These are phyloP conservation scores for Lepidium campestre DNA, from an alignment of 441 rosid species.

Conservation along the genomic window DNA sequence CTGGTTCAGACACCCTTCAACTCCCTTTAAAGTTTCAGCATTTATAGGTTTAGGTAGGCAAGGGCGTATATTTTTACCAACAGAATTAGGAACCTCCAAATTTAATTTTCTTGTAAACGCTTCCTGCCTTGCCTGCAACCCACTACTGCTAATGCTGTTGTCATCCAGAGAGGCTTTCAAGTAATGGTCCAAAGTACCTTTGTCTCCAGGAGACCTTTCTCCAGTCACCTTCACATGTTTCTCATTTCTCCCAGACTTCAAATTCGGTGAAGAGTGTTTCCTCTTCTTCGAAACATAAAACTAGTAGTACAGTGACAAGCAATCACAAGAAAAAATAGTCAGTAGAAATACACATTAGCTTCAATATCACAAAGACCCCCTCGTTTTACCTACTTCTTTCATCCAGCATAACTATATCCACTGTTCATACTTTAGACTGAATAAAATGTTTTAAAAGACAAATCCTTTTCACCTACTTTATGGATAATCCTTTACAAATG, in stretches of 20 bases:
- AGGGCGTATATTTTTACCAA: slow-evolving; percentile 28
- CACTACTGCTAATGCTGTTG: slow-evolving; percentile 16
- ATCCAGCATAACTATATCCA: neutral
- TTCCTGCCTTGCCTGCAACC: slow-evolving; percentile 32
- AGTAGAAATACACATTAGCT: slow-evolving; percentile 6
- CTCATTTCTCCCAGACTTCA: slow-evolving; percentile 46
- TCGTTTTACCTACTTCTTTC: neutral
- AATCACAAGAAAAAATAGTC: slow-evolving; percentile 9
- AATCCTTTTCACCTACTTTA: neutral
- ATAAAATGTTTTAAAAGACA: neutral
- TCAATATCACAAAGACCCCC: slow-evolving; percentile 1
- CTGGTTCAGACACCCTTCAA: slow-evolving; percentile 29
- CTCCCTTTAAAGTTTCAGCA: slow-evolving; percentile 18
- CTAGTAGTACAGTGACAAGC: slow-evolving; percentile 34
- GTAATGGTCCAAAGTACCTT: slow-evolving; percentile 64
- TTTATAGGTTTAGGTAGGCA: slow-evolving; percentile 17
- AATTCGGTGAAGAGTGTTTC: slow-evolving; percentile 59
- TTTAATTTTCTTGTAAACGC: slow-evolving; percentile 43
- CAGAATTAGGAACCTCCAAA: slow-evolving; percentile 33
- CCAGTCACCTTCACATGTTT: slow-evolving; percentile 41
- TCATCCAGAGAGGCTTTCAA: slow-evolving; percentile 47
- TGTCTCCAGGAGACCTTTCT: slow-evolving; percentile 62
- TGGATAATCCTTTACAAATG: neutral
- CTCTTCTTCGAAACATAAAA: slow-evolving; percentile 78
- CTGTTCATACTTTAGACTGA: neutral